A percentile compares a stretch with the other conserved stretches of the same genome.
Evolutionary conservation across 208 protist species (phyloP).

Genomic region (Trypanosoma theileri): DNA sequence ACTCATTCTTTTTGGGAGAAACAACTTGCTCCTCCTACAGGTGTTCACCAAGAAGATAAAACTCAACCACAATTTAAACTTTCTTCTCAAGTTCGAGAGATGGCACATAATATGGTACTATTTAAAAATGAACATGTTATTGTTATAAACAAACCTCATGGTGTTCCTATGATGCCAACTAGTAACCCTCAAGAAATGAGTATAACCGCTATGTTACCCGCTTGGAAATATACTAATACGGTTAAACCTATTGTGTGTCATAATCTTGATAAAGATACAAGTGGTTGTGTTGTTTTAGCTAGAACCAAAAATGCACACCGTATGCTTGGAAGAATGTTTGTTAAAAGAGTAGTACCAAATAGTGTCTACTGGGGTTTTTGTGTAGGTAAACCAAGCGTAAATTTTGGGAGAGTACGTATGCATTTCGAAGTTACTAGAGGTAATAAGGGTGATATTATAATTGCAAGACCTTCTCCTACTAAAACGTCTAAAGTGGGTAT

Average conservation of each 20-base stretch:
- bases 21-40: conserved; percentile 56
- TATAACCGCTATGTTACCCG: conserved; percentile 82
- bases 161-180: conserved; percentile 90
- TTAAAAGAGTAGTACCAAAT: conserved; percentile 88
- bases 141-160: conserved; percentile 93
- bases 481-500: conserved; percentile 78
- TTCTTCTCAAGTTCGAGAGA: conserved; percentile 61
- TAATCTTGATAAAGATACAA: conserved; percentile 90
- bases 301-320: conserved; percentile 75
- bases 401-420: conserved; percentile 91
- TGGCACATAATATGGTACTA: conserved; percentile 89
- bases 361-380: conserved; percentile 93
- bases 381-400: conserved; percentile 81
- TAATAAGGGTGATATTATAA: conserved; percentile 61
- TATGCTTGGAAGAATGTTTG: conserved; percentile 89
- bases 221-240: conserved; percentile 87
- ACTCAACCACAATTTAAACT: conserved; percentile 48
- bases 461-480: conserved; percentile 79
- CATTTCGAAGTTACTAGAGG: conserved; percentile 87
- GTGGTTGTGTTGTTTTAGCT: conserved; percentile 89
- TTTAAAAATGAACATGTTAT: conserved; percentile 95
- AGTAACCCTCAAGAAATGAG: conserved; percentile 82
- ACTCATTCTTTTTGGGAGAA: conserved; percentile 59
- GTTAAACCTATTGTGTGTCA: conserved; percentile 82
- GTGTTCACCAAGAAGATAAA: conserved; percentile 28